Conservation (phyloP, 2,329 filamentous ascomycete species). For the Fusarium agapanthi region DNA sequence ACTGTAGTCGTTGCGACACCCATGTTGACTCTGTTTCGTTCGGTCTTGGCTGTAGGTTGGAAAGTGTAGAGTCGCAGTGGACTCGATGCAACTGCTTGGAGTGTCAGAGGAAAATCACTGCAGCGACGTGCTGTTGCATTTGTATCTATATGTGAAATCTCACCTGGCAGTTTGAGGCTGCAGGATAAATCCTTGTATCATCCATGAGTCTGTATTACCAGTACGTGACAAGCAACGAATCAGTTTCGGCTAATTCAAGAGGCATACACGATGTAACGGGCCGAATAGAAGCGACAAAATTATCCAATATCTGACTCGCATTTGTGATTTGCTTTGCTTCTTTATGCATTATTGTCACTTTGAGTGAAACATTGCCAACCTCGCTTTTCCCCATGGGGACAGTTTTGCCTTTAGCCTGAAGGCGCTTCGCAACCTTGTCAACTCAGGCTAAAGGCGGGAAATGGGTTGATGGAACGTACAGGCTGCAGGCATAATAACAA, state of each 20-base stretch:
- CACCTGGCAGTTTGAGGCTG: background rate
- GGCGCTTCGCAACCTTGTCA: background rate
- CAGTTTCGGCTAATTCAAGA: conserved; percentile 9
- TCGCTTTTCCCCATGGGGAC: conserved; percentile 2
- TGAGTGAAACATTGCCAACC: background rate
- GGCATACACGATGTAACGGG: background rate
- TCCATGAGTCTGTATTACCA: background rate
- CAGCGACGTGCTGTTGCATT: background rate
- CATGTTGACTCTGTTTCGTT: conserved; percentile 2
- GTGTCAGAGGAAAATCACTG: background rate
- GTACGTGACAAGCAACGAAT: background rate
- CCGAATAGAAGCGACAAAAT: background rate
- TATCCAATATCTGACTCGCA: too few relatives aligned
- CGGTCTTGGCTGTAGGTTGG: background rate
- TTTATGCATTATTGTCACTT: background rate
- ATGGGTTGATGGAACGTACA: conserved; percentile 4
- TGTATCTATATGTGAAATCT: background rate
- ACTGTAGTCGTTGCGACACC: conserved; percentile 13
- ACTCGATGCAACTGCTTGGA: background rate
- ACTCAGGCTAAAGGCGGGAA: conserved; percentile 19
- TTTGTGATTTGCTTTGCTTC: background rate
- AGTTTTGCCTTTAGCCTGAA: conserved; percentile 14
- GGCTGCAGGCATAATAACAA: too few relatives aligned
- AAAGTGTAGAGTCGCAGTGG: background rate
- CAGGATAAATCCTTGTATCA: conserved; percentile 10